These are phyloP conservation scores for Carnegiea gigantea DNA, from an alignment of 179 eudicot genomes.

Conservation along the genomic window DNA sequence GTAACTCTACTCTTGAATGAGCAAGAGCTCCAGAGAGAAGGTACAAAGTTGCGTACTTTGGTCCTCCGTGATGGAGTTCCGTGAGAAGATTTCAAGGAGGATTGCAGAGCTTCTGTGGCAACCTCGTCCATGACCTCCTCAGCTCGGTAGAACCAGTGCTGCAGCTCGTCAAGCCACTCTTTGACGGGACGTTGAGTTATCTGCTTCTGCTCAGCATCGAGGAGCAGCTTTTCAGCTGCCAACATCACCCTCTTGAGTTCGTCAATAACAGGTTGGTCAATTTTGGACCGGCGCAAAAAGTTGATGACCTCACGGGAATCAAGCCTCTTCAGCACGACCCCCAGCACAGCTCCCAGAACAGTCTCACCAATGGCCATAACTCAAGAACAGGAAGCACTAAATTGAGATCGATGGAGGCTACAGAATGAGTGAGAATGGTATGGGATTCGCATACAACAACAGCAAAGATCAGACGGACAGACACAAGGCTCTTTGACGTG, in stretches of 20 bases:
- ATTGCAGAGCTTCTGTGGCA: background rate
- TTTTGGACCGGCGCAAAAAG: background rate
- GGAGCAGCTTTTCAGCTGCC: background rate
- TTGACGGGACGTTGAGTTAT: background rate
- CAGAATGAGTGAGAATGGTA: no score
- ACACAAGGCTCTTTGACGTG: no score
- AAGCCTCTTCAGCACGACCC: background rate
- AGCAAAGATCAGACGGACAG: no score
- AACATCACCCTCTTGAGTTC: background rate
- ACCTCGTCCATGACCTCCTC: slow-evolving; percentile 13
- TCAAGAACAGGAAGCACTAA: no score
- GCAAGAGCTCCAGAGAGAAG: background rate
- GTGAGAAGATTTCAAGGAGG: background rate
- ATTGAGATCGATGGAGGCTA: no score
- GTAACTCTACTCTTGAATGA: background rate
- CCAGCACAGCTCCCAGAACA: background rate
- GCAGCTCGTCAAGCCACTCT: slow-evolving; percentile 14
- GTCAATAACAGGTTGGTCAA: background rate
- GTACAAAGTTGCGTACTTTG: background rate
- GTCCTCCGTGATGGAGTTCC: background rate
- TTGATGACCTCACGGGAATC: background rate
- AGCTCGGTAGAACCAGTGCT: slow-evolving; percentile 15
- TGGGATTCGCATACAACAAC: no score
- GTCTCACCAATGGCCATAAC: no score
- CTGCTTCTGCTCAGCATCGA: slow-evolving; percentile 22